phyloP scores from a whole-genome alignment of 2,329 filamentous ascomycete genomes.

The Diaporthe longicolla region DNA sequence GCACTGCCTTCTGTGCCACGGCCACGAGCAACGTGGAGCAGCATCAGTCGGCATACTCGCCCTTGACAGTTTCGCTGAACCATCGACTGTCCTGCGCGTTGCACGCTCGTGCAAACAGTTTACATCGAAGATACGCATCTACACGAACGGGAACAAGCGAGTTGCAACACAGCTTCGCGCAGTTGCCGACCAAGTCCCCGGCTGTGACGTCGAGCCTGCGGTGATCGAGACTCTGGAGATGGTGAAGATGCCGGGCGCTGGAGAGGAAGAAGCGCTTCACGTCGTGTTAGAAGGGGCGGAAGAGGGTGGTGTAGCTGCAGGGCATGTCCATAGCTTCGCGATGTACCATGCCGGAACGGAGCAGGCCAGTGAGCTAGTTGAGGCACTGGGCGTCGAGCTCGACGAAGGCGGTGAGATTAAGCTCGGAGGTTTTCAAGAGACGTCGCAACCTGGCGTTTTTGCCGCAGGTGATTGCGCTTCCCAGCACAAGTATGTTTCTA shows the following conservation, averaged over 20 bases:
- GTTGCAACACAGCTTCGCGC: conserved; percentile 4
- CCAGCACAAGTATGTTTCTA: conserved; percentile 1
- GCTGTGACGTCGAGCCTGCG: background rate
- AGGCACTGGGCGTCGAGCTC: background rate
- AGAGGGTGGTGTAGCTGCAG: background rate
- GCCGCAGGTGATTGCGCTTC: conserved; percentile 9
- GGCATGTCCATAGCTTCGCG: background rate
- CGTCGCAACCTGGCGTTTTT: background rate
- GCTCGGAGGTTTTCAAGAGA: conserved; percentile 9
- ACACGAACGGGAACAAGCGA: background rate
- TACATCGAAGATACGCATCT: background rate
- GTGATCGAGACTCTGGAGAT: conserved; percentile 6
- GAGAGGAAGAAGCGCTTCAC: background rate
- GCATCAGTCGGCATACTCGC: background rate
- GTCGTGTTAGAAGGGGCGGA: background rate
- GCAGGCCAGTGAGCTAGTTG: background rate
- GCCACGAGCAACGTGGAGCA: background rate
- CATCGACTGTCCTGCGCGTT: background rate
- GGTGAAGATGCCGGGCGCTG: background rate
- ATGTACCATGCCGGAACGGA: conserved; percentile 8
- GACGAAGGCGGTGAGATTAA: background rate
- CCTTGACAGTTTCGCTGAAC: background rate
- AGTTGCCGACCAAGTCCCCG: background rate
- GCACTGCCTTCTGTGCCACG: background rate
- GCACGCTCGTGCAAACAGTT: background rate